Evolutionary conservation across 2,329 filamentous ascomycete species (phyloP), one percentile per base, ranked within the genome.

Genomic region (Ophiocordyceps camponoti-leonardi): DNA sequence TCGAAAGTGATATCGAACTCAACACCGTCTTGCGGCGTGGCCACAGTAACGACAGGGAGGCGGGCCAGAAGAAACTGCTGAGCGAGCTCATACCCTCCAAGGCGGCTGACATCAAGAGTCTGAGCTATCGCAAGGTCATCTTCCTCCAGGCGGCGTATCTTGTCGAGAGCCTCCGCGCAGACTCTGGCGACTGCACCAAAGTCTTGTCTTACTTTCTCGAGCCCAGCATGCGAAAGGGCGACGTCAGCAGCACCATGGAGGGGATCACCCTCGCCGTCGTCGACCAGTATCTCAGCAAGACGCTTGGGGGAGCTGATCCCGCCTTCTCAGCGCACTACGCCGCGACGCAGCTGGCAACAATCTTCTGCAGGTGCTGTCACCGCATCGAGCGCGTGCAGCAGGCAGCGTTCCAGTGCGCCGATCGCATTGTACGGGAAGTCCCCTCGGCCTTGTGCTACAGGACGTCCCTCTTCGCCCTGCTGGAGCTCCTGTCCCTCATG

Each of bases 1-100:
- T 92, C 11, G 92, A 98, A 61, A 95, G 88, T 59, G 92, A 96
- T 52, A 90, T 99, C 46, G 92, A 98, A 57, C 74, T 98, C 39
- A 96, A 98, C 57, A 94, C 87, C 1, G 83, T 96, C 18, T 70
- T 99, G 44, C 80, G 90, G 48, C 78, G 92, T 49, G 90, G 88
- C 18, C 85, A 86, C 68, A 86, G 79, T 50, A 76, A 80, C 6
- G 83, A 90, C 28, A 79, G 88, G 49, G 80, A 86, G 46, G 65
- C 78, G 2, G 75, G 83, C 50, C 87, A 94, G 58, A 95, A 93
- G 67, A 84, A 80, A 55, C 73, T 79, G 8, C 71, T 99, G 20
- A 71, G 73, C 4, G 74, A 77, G 49, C 73, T 92, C 42, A 69
- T 98, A 26, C 86, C 90, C 1, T 71, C 75, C 6, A 84, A 82